A percentile compares a stretch with the other conserved stretches of the same genome.
phyloP scores from a whole-genome alignment of 163 green algal genomes.

The Trebouxia gelatinosa region DNA sequence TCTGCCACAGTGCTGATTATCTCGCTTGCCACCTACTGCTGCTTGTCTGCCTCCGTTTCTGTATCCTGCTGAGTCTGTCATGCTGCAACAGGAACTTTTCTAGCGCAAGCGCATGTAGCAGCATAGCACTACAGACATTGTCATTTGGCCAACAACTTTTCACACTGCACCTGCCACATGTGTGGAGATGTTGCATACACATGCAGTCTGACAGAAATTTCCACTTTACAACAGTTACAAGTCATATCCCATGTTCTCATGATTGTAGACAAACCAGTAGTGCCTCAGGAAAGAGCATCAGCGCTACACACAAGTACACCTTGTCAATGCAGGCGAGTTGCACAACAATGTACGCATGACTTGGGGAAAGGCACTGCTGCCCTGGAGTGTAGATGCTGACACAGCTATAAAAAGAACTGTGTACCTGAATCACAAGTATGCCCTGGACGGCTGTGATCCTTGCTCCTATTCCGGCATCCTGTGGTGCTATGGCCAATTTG shows the following conservation, averaged over 20 bases:
- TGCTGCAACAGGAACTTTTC: neutral
- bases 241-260: neutral
- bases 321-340: conserved; percentile 39
- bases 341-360: conserved; percentile 46
- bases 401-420: conserved; percentile 27
- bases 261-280: too few species aligned
- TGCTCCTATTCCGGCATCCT: conserved; percentile 41
- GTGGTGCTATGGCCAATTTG: conserved; percentile 44
- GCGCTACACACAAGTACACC: neutral
- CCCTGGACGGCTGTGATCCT: conserved; percentile 43
- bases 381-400: conserved; percentile 29
- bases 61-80: neutral
- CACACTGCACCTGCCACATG: neutral
- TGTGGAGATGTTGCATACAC: neutral
- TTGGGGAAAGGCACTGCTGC: conserved; percentile 41
- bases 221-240: neutral
- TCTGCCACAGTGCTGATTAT: neutral
- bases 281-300: too few species aligned
- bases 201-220: neutral
- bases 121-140: too few species aligned
- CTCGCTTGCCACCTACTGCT: neutral
- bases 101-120: too few species aligned
- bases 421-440: conserved; percentile 41
- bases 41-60: neutral
- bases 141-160: too few species aligned